phyloP scores from a whole-genome alignment of 495 filamentous ascomycete species.

The Lichenothelia convexa region DNA sequence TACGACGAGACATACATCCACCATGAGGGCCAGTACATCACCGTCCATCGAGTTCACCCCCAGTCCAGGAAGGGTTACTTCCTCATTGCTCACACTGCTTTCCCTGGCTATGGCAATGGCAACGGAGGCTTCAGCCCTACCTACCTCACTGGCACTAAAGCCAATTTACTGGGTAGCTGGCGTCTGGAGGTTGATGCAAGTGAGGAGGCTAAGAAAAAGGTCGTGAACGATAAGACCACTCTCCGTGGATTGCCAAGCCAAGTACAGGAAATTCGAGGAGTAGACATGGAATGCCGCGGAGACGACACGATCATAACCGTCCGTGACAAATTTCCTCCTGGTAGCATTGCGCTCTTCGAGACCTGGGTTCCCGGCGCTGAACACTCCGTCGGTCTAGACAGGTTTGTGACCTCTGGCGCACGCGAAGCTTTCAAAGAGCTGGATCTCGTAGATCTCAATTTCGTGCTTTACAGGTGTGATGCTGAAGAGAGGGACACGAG shows the following conservation, averaged over 20 bases:
- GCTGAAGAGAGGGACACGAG: conserved; percentile 77
- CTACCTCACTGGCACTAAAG: conserved; percentile 51
- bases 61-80: conserved; percentile 82
- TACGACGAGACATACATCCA: conserved; percentile 94
- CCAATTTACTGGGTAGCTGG: conserved; percentile 74
- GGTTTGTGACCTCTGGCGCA: conserved; percentile 64
- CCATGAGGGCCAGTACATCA: conserved; percentile 89
- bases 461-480: conserved; percentile 79
- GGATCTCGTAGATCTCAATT: conserved; percentile 70
- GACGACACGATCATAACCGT: conserved; percentile 64
- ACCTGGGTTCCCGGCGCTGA: conserved; percentile 82
- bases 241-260: conserved; percentile 67
- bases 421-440: conserved; percentile 59
- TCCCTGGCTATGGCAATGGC: conserved; percentile 67
- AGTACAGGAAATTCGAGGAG: conserved; percentile 52
- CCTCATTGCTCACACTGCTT: conserved; percentile 86
- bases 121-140: conserved; percentile 60
- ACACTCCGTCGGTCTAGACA: conserved; percentile 60
- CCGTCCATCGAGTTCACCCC: conserved; percentile 87
- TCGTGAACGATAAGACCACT: conserved; percentile 45
- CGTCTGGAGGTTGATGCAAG: conserved; percentile 61
- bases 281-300: conserved; percentile 44
- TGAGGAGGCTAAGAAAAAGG: conserved; percentile 42
- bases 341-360: conserved; percentile 86
- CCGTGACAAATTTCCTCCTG: conserved; percentile 69